Evolutionary conservation across 2,329 filamentous ascomycete species (phyloP).

Genomic region (Elsinoe necatrix): DNA sequence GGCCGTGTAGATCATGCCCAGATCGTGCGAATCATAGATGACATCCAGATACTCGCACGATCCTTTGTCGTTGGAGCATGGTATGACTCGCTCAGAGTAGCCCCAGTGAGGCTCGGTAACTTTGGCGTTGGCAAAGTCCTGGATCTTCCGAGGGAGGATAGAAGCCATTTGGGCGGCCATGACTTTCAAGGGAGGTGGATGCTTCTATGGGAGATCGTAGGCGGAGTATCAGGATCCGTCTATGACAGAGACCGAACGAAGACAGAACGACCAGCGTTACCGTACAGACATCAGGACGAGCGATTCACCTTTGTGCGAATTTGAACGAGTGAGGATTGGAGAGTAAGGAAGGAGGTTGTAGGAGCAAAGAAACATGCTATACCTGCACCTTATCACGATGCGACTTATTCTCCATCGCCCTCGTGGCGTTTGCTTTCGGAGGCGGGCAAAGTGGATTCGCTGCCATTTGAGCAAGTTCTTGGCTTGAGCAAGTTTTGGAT

Average conservation of each 20-base stretch:
- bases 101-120: constrained; percentile 43
- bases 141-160: constrained; percentile 23
- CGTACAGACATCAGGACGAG: background rate
- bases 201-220: no score
- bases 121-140: constrained; percentile 25
- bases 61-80: constrained; percentile 50
- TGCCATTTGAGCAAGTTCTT: constrained; percentile 14
- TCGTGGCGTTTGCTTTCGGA: background rate
- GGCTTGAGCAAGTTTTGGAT: constrained; percentile 12
- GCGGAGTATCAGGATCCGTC: no score
- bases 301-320: background rate
- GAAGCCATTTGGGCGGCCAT: background rate
- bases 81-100: constrained; percentile 45
- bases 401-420: background rate
- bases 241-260: no score
- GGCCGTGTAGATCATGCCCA: constrained; percentile 48
- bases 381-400: constrained; percentile 2
- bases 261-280: background rate
- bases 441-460: constrained; percentile 9
- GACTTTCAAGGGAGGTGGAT: no score
- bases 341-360: background rate
- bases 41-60: constrained; percentile 51
- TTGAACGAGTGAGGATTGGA: background rate
- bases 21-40: constrained; percentile 47
- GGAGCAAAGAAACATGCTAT: background rate